phyloP scores from a whole-genome alignment of 2,329 filamentous ascomycete species.

The Beauveria asiatica region DNA sequence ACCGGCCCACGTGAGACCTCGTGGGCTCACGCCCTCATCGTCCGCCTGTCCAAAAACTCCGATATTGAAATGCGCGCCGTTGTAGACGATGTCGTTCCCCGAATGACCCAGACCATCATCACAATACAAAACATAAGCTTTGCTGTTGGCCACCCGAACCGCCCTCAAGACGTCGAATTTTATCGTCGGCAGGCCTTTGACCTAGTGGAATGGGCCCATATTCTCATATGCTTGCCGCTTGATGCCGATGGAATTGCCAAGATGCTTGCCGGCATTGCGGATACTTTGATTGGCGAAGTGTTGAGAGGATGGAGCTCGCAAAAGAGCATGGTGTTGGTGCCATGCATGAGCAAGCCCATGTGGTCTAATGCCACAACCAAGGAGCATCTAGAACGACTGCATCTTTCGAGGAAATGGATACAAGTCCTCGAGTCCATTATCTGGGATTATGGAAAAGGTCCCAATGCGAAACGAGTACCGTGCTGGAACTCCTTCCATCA shows the following conservation, averaged over 20 bases:
- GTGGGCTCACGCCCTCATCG: slow-evolving; percentile 56
- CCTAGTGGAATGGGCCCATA: slow-evolving; percentile 78
- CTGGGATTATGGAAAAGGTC: slow-evolving; percentile 62
- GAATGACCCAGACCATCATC: slow-evolving; percentile 54
- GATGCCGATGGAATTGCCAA: slow-evolving; percentile 77
- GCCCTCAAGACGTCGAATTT: slow-evolving; percentile 42
- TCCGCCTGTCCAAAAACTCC: slow-evolving; percentile 56
- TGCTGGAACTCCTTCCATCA: slow-evolving; percentile 61
- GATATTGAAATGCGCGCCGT: slow-evolving; percentile 54
- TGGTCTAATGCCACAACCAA: slow-evolving; percentile 87
- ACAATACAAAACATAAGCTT: slow-evolving; percentile 47
- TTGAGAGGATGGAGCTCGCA: slow-evolving; percentile 79
- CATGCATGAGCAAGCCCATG: slow-evolving; percentile 81
- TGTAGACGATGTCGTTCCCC: slow-evolving; percentile 56
- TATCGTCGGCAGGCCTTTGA: slow-evolving; percentile 48
- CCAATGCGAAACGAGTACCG: slow-evolving; percentile 42
- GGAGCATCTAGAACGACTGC: slow-evolving; percentile 76
- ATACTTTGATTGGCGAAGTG: slow-evolving; percentile 72
- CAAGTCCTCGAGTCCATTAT: slow-evolving; percentile 71
- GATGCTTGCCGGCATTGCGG: slow-evolving; percentile 78
- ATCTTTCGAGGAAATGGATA: slow-evolving; percentile 72
- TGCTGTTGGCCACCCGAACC: slow-evolving; percentile 22
- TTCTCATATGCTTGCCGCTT: slow-evolving; percentile 76
- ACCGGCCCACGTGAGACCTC: slow-evolving; percentile 58
- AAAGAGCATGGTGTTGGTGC: slow-evolving; percentile 77